A percentile compares a stretch with the other conserved stretches of the same genome.
phyloP scores from a whole-genome alignment of 2,329 filamentous ascomycete genomes.

The Aspergillus proliferans region DNA sequence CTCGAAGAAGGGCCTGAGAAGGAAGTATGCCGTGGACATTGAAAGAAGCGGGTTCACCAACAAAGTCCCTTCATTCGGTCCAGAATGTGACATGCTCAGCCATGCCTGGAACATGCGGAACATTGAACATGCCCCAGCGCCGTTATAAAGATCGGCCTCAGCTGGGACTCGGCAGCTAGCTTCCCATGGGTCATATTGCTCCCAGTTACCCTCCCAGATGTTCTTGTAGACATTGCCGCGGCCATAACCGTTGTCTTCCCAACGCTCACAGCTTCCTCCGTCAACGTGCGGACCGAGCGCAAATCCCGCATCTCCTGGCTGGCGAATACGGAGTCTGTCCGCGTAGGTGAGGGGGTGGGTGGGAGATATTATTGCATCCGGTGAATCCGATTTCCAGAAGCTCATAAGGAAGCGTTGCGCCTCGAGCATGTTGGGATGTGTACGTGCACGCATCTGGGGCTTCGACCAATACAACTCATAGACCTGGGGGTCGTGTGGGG shows the following conservation, averaged over 20 bases:
- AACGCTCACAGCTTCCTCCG: slow-evolving; percentile 64
- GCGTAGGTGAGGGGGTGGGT: slow-evolving; percentile 54
- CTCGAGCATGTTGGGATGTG: slow-evolving; percentile 10
- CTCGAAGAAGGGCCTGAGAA: slow-evolving; percentile 73
- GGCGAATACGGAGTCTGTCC: slow-evolving; percentile 61
- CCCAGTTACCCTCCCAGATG: slow-evolving; percentile 66
- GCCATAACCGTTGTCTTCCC: slow-evolving; percentile 61
- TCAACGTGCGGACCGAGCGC: slow-evolving; percentile 64
- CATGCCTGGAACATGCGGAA: slow-evolving; percentile 83
- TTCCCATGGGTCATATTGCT: slow-evolving; percentile 72
- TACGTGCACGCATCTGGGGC: slow-evolving; percentile 7
- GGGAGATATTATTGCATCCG: slow-evolving; percentile 1
- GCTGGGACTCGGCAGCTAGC: slow-evolving; percentile 58
- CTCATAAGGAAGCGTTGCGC: slow-evolving; percentile 3
- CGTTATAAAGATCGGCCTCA: slow-evolving; percentile 64
- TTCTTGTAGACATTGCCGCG: slow-evolving; percentile 56
- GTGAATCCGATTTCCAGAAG: background rate
- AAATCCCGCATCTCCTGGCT: slow-evolving; percentile 60
- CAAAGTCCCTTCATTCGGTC: slow-evolving; percentile 65
- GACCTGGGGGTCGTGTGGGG: background rate
- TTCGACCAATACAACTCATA: slow-evolving; percentile 10
- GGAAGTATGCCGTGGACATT: slow-evolving; percentile 64
- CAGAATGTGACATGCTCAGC: slow-evolving; percentile 61
- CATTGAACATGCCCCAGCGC: slow-evolving; percentile 68
- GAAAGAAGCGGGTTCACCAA: slow-evolving; percentile 68